Evolutionary conservation across 2,329 filamentous ascomycete species (phyloP), one percentile per base, ranked within the genome.

Genomic region (Coniella vitis): DNA sequence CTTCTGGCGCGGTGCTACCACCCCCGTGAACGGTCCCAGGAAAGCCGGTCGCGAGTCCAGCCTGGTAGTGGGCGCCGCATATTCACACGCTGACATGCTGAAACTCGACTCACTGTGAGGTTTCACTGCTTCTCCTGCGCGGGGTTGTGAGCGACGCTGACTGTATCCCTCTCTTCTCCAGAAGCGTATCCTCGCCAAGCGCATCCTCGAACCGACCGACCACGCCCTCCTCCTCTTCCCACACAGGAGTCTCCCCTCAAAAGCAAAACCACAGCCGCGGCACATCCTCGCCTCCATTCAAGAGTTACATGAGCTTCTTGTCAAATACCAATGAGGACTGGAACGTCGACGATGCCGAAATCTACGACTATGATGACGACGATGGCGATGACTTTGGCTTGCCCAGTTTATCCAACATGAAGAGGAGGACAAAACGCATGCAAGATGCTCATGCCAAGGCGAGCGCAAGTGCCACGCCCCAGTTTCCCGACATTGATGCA

Each of bases 371-470:
- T 59, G 87, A 87, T 60, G 88, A 95, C 57, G 87, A 90, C 49
- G 86, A 93, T 58, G 90, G 94, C 54, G 91, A 97, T 65, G 91
- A 97, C 63, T 97, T 97, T 67, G 91, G 91, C 1, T 74, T 97
- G 21, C 91, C 91, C 2, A 96, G 90, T 63, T 80, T 97, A 62
- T 87, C 90, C 4, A 95, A 85, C 62, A 93, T 93, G 85, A 86
- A 90, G 60, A 79, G 87, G 57, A 87, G 87, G 63, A 72, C 76
- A 17, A 73, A 71, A 55, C 69, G 72, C 42, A 74, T 74, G 57
- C 76, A 66, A 4, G 69, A 74, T 37, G 68, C 72, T 16, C 74
- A 66, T 54, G 63, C 60, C 47, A 69, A 57, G 56, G 58, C 57
- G 55, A 47, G 48, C 38, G 29, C 40, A 17, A 60, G 47, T 38